phyloP scores from a whole-genome alignment of 2,329 filamentous ascomycete species.

The Aspergillus candidus region DNA sequence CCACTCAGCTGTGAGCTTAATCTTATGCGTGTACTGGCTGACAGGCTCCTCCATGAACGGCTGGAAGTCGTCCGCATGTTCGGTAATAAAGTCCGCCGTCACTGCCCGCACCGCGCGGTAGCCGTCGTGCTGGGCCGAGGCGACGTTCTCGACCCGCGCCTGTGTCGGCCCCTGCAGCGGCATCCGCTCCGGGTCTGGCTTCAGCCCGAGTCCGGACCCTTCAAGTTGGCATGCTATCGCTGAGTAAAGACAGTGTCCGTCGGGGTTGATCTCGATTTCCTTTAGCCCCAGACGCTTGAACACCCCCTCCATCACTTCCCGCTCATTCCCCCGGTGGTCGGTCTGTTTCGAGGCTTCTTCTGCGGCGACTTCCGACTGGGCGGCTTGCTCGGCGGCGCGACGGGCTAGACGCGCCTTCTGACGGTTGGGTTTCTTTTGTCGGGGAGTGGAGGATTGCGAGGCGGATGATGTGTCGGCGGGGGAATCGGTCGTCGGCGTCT shows the following conservation, averaged over 20 bases:
- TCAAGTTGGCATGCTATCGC: slow-evolving; percentile 80
- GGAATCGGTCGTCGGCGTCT: slow-evolving; percentile 1
- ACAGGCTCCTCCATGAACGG: slow-evolving; percentile 82
- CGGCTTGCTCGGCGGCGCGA: slow-evolving; percentile 77
- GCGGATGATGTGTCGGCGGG: slow-evolving; percentile 4
- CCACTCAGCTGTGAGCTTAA: slow-evolving; percentile 88
- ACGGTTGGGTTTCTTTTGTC: slow-evolving; percentile 71
- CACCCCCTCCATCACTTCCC: slow-evolving; percentile 60
- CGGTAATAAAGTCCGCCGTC: slow-evolving; percentile 70
- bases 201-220: slow-evolving; percentile 38
- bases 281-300: slow-evolving; percentile 59
- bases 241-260: slow-evolving; percentile 93
- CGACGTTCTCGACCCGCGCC: slow-evolving; percentile 28
- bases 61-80: slow-evolving; percentile 71
- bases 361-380: slow-evolving; percentile 60
- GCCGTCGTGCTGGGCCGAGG: slow-evolving; percentile 34
- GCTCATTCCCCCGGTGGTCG: slow-evolving; percentile 65
- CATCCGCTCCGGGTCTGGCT: slow-evolving; percentile 32
- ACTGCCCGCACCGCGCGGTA: slow-evolving; percentile 65
- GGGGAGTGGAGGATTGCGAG: slow-evolving; percentile 12
- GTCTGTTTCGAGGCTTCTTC: slow-evolving; percentile 69
- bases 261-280: slow-evolving; percentile 76
- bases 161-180: slow-evolving; percentile 25
- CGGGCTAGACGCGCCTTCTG: slow-evolving; percentile 88
- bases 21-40: slow-evolving; percentile 64